Percentiles rank a stretch among this genome's conserved stretches.
phyloP scores from a whole-genome alignment of 352 stramenopile species.

The Globisporangium carolinianum region DNA sequence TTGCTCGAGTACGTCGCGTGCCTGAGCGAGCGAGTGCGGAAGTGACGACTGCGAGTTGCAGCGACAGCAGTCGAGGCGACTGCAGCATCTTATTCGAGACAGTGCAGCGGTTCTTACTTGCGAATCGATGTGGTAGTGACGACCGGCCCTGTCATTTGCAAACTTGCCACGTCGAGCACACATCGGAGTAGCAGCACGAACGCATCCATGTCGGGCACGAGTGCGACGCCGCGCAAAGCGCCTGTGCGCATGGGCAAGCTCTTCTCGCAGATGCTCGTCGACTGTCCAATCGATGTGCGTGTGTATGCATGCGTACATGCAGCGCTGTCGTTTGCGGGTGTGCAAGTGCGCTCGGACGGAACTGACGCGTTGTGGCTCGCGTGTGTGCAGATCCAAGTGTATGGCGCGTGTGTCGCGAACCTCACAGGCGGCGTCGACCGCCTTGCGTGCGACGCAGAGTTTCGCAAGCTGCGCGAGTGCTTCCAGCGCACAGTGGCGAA shows the following conservation, averaged over 20 bases:
- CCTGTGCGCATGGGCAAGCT: conserved; percentile 56
- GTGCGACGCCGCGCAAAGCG: conserved; percentile 14
- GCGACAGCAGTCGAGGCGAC: too few relatives aligned
- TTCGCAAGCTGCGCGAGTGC: conserved; percentile 62
- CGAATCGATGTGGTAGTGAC: not conserved
- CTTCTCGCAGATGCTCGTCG: conserved; percentile 59
- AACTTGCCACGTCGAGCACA: conserved; percentile 1
- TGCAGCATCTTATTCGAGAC: too few relatives aligned
- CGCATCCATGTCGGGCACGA: conserved; percentile 1
- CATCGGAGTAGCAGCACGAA: not conserved
- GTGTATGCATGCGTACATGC: not conserved
- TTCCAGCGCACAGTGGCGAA: conserved; percentile 42
- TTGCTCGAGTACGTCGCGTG: too few relatives aligned
- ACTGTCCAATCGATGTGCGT: conserved; percentile 61
- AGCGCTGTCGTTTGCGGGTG: not conserved
- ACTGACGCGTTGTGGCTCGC: not conserved
- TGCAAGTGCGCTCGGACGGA: not conserved
- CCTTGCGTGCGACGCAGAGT: conserved; percentile 60
- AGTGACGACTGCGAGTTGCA: too few relatives aligned
- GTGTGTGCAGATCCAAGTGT: conserved; percentile 57
- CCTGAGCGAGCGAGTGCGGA: too few relatives aligned
- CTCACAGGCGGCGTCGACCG: conserved; percentile 45
- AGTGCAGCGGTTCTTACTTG: not conserved
- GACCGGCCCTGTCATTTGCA: conserved; percentile 4
- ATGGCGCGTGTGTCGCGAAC: conserved; percentile 68